Conservation (phyloP, 176 grass and related monocot species). For the maize (Zea mays) region DNA sequence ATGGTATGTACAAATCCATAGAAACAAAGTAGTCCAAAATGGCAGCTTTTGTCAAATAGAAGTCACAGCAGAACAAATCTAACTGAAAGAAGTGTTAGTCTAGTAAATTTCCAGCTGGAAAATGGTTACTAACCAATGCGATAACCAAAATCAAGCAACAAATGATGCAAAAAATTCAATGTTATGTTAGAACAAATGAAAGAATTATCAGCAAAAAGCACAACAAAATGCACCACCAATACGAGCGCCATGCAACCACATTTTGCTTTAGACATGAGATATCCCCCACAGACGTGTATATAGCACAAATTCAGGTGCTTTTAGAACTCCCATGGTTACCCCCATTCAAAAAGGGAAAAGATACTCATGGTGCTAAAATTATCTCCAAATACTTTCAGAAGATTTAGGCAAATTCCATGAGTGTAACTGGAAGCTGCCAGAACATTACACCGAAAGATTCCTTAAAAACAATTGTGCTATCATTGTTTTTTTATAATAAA, state of each 20-base stretch:
- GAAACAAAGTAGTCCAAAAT: slow-evolving; percentile 4
- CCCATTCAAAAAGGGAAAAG: background rate
- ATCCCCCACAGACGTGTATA: background rate
- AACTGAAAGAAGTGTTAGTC: background rate
- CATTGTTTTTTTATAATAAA: background rate
- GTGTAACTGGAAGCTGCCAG: background rate
- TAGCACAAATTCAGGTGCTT: background rate
- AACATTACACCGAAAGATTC: background rate
- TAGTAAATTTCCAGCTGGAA: background rate
- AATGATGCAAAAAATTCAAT: background rate
- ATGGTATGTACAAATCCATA: background rate
- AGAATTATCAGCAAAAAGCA: background rate
- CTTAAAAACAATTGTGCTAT: background rate
- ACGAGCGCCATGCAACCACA: background rate
- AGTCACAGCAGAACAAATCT: background rate
- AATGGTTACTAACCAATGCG: background rate
- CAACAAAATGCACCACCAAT: background rate
- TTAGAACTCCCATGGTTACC: background rate
- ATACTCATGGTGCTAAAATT: background rate
- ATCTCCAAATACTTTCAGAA: background rate
- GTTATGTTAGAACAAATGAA: background rate
- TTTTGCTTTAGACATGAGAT: background rate
- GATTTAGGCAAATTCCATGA: background rate
- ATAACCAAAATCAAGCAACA: background rate
- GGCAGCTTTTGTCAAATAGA: background rate